Conservation (phyloP, 163 green algal genomes). For the Chloromonas sp. region DNA sequence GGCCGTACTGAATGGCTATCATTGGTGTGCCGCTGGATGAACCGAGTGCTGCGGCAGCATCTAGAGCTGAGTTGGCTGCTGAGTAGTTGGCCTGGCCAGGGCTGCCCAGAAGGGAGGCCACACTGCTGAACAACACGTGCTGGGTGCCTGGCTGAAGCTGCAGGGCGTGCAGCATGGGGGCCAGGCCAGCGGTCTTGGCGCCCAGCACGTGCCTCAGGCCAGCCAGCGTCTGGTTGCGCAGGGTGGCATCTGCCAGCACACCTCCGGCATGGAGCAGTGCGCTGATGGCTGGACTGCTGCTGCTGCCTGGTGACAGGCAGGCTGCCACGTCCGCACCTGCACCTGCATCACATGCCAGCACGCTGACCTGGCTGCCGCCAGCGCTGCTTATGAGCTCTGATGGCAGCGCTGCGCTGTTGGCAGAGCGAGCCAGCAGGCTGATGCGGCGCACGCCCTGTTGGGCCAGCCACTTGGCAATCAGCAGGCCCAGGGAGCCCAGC, state of each 20-base stretch:
- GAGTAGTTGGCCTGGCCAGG: constrained; percentile 86
- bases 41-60: constrained; percentile 35
- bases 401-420: not conserved
- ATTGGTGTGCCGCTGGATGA: constrained; percentile 17
- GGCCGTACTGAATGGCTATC: constrained; percentile 71
- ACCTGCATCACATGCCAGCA: constrained; percentile 46
- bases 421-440: constrained; percentile 46
- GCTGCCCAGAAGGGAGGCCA: constrained; percentile 67
- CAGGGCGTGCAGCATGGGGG: not conserved
- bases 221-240: constrained; percentile 47
- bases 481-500: constrained; percentile 58
- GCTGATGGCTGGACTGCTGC: not conserved
- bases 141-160: constrained; percentile 18
- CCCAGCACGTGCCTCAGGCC: constrained; percentile 40
- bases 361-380: constrained; percentile 12
- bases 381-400: not conserved
- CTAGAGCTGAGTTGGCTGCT: constrained; percentile 77
- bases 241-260: constrained; percentile 52
- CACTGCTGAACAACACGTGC: constrained; percentile 49
- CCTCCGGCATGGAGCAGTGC: constrained; percentile 52
- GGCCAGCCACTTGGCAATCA: constrained; percentile 55
- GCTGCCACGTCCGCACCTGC: constrained; percentile 20
- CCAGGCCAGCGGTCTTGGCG: constrained; percentile 55
- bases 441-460: constrained; percentile 44
- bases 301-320: not conserved